Evolutionary conservation across 2,329 filamentous ascomycete species (phyloP).

Genomic region (Xylariales sp.): DNA sequence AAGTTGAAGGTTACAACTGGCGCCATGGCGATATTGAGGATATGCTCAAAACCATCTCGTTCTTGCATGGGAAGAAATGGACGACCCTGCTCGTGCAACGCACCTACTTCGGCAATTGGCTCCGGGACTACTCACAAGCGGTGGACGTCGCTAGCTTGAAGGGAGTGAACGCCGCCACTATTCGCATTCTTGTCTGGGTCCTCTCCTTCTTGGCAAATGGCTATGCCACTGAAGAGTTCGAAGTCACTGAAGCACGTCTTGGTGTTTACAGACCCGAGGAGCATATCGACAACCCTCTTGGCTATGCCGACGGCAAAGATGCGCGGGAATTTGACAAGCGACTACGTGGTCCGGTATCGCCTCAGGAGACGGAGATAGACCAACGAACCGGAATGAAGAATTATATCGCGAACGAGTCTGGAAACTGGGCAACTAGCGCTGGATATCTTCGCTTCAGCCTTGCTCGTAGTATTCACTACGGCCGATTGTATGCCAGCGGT

Average conservation of each 20-base stretch:
- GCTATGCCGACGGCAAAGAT: slow-evolving; percentile 82
- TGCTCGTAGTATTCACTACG: slow-evolving; percentile 70
- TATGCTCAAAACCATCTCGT: slow-evolving; percentile 71
- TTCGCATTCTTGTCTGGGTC: slow-evolving; percentile 76
- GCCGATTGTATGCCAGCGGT: slow-evolving; percentile 68
- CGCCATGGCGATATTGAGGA: slow-evolving; percentile 77
- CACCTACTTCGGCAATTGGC: slow-evolving; percentile 83
- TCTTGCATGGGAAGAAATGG: slow-evolving; percentile 80
- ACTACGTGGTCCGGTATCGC: slow-evolving; percentile 72
- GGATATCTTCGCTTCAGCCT: slow-evolving; percentile 79
- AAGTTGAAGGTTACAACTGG: slow-evolving; percentile 66
- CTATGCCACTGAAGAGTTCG: slow-evolving; percentile 81
- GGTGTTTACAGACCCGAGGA: slow-evolving; percentile 77
- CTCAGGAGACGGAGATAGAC: slow-evolving; percentile 69
- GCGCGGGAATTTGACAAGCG: slow-evolving; percentile 77
- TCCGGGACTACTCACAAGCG: slow-evolving; percentile 80
- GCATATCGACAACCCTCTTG: slow-evolving; percentile 73
- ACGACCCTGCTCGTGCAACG: slow-evolving; percentile 72
- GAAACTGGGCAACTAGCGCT: slow-evolving; percentile 83
- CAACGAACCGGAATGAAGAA: slow-evolving; percentile 92
- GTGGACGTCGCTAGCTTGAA: slow-evolving; percentile 78
- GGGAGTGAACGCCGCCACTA: slow-evolving; percentile 71
- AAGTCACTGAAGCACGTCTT: slow-evolving; percentile 74
- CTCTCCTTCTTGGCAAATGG: slow-evolving; percentile 78
- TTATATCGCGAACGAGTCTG: slow-evolving; percentile 89